phyloP scores from a whole-genome alignment of 805 yeast species.

The Saccharomycopsis javanensis region DNA sequence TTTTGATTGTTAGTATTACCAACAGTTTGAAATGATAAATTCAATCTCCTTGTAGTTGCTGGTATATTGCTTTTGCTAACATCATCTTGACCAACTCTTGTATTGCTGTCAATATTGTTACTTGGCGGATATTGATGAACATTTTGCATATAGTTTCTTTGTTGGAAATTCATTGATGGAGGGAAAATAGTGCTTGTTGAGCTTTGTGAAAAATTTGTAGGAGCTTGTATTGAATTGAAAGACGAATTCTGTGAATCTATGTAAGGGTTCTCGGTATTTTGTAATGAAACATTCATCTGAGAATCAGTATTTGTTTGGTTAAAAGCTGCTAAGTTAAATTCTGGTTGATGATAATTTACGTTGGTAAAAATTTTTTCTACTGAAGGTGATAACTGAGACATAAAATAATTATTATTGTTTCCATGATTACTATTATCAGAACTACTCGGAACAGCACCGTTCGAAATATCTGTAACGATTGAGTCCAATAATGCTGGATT shows the following conservation, averaged over 20 bases:
- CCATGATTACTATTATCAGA: neutral
- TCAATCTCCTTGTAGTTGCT: neutral
- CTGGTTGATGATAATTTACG: neutral
- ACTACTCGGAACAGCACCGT: neutral
- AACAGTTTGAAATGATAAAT: neutral
- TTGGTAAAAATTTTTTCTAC: neutral
- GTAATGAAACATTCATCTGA: neutral
- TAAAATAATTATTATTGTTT: neutral
- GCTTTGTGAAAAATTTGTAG: neutral
- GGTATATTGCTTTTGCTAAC: neutral
- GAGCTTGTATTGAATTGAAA: neutral
- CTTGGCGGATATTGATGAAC: neutral
- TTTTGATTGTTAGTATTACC: neutral
- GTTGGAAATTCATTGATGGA: neutral
- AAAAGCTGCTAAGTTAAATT: neutral
- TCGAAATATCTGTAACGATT: neutral
- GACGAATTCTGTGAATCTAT: neutral
- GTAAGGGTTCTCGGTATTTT: neutral
- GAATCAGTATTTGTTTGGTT: neutral
- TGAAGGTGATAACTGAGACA: neutral
- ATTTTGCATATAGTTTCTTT: neutral
- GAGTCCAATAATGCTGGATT: neutral
- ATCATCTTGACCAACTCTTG: neutral
- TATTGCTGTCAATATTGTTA: neutral
- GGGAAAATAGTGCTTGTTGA: neutral